These are phyloP conservation scores for Vigna hirtella DNA, from an alignment of 306 rosid genomes.

Conservation along the genomic window DNA sequence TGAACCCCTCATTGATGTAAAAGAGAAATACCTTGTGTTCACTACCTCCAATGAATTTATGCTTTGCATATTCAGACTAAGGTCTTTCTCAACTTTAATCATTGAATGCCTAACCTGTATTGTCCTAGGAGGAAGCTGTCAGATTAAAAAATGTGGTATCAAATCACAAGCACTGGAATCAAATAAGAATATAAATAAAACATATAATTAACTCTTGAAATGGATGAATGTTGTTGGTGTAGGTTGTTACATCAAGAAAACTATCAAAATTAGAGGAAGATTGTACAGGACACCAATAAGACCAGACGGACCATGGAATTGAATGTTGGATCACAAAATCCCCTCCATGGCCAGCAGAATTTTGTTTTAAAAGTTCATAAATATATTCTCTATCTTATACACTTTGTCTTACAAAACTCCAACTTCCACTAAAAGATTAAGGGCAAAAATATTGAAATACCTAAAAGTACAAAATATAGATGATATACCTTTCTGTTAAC, in stretches of 20 bases:
- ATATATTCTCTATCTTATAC: not conserved
- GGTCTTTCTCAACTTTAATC: slow-evolving; percentile 69
- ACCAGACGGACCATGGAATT: slow-evolving; percentile 3
- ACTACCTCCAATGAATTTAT: slow-evolving; percentile 75
- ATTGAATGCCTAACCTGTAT: slow-evolving; percentile 73
- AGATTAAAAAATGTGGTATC: slow-evolving; percentile 22
- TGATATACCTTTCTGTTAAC: slow-evolving; percentile 67
- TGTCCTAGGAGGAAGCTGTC: slow-evolving; percentile 74
- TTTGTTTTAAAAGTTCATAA: not conserved
- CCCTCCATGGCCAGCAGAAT: slow-evolving; percentile 19
- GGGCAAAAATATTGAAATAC: not conserved
- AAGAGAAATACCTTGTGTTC: slow-evolving; percentile 65
- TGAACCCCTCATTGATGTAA: not conserved
- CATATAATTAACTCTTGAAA: slow-evolving; percentile 6
- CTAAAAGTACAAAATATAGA: slow-evolving; percentile 9
- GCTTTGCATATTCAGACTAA: slow-evolving; percentile 36
- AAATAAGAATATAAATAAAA: not conserved
- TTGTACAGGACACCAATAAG: not conserved
- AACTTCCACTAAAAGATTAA: slow-evolving; percentile 6
- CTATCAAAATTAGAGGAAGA: slow-evolving; percentile 16
- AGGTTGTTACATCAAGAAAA: slow-evolving; percentile 5
- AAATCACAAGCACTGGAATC: slow-evolving; percentile 13
- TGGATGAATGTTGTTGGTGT: not conserved
- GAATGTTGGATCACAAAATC: slow-evolving; percentile 12
- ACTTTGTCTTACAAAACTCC: slow-evolving; percentile 2